Evolutionary conservation across 75 land plant species (phyloP).

Genomic region (Chamaecyparis obtusa): DNA sequence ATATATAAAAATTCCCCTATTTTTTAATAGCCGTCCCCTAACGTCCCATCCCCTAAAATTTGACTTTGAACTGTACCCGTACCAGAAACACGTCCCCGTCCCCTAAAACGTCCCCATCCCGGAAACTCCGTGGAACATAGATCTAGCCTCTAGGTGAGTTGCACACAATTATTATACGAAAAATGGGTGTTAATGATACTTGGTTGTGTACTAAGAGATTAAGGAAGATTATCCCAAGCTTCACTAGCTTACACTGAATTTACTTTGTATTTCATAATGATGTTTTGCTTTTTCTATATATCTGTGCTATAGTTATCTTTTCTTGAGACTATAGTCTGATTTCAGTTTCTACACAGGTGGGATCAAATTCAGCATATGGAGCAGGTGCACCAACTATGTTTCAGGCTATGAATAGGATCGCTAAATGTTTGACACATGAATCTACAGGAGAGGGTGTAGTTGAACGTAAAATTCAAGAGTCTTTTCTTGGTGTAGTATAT

Average conservation of each 20-base stretch:
- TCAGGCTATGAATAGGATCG: conserved; percentile 87
- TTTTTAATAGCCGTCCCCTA: too few species aligned
- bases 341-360: conserved; percentile 57
- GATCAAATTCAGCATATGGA: conserved; percentile 91
- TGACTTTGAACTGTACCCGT: too few species aligned
- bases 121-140: too few species aligned
- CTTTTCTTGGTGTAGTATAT: conserved; percentile 77
- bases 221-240: not conserved
- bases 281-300: conserved; percentile 6
- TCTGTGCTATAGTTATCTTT: not conserved
- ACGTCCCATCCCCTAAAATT: too few species aligned
- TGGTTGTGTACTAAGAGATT: not conserved
- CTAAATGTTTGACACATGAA: conserved; percentile 35
- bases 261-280: not conserved
- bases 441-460: conserved; percentile 63
- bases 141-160: not conserved
- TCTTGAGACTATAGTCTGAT: conserved; percentile 1
- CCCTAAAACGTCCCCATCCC: too few species aligned
- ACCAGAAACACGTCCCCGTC: too few species aligned
- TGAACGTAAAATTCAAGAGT: conserved; percentile 77
- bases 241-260: not conserved
- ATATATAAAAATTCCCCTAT: too few species aligned
- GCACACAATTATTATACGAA: not conserved
- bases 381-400: conserved; percentile 98
- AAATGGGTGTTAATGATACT: not conserved